Conservation (phyloP, 2,329 filamentous ascomycete species). For the Chrysosporium keratinophilum region DNA sequence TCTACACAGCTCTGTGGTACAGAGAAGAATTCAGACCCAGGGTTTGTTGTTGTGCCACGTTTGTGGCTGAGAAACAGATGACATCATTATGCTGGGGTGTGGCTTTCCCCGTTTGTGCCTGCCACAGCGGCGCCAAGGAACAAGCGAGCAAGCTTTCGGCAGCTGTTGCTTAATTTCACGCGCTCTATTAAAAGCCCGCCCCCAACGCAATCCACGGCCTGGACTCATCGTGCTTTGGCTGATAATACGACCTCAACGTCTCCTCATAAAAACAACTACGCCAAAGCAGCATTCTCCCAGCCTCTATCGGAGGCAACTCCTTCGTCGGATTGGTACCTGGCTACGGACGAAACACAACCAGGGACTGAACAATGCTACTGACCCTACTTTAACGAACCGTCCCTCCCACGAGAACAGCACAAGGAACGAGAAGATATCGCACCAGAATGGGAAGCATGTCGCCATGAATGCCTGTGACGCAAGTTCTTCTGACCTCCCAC, state of each 20-base stretch:
- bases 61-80: background rate
- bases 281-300: background rate
- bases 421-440: background rate
- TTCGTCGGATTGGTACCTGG: conserved; percentile 7
- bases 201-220: background rate
- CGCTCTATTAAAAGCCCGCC: background rate
- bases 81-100: background rate
- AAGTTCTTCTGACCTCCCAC: background rate
- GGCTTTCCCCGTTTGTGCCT: background rate
- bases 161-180: background rate
- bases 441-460: background rate
- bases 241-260: background rate
- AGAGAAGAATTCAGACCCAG: too few relatives aligned
- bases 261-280: background rate
- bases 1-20: too few relatives aligned
- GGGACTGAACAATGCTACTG: background rate
- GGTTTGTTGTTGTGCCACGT: too few relatives aligned
- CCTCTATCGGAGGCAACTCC: background rate
- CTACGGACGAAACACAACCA: conserved; percentile 2
- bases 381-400: background rate
- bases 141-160: conserved; percentile 1
- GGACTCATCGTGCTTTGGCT: background rate
- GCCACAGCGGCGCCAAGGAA: background rate
- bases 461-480: background rate
- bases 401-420: background rate